Percentiles rank a stretch among this genome's conserved stretches.
Conservation (phyloP, 352 stramenopile genomes). For the Phytopythium cucurbitacearum region DNA sequence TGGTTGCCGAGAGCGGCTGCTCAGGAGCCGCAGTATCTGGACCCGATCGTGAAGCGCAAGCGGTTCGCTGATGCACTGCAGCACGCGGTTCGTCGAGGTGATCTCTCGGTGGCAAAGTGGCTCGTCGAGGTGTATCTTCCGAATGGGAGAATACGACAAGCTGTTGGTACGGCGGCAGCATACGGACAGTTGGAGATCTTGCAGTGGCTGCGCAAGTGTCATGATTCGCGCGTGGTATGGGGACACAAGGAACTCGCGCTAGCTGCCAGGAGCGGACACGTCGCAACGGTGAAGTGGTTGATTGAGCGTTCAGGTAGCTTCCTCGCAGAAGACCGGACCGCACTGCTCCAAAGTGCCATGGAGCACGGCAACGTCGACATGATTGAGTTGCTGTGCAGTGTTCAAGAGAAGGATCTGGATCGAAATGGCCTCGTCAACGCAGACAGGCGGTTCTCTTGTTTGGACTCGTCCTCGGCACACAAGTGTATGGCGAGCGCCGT, state of each 20-base stretch:
- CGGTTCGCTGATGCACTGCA: conserved; percentile 3
- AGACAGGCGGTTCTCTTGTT: not conserved
- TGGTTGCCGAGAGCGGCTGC: not conserved
- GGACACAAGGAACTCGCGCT: conserved; percentile 6
- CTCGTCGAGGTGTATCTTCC: conserved; percentile 7
- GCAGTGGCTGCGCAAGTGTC: conserved; percentile 18
- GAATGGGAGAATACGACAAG: conserved; percentile 18
- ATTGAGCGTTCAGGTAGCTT: not conserved
- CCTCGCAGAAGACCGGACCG: too few relatives aligned
- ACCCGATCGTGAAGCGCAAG: conserved; percentile 6
- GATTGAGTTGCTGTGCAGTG: too few relatives aligned
- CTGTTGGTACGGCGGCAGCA: conserved; percentile 21
- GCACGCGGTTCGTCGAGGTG: not conserved
- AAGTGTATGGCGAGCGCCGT: too few relatives aligned
- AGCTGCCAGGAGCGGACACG: conserved; percentile 2
- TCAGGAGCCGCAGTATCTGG: not conserved
- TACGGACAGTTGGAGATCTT: conserved; percentile 16
- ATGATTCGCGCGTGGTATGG: conserved; percentile 8
- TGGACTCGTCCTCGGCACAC: too few relatives aligned
- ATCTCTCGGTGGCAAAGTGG: conserved; percentile 1
- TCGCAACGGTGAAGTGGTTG: conserved; percentile 1
- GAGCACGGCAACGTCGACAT: too few relatives aligned
- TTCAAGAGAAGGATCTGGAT: too few relatives aligned
- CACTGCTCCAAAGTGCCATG: too few relatives aligned
- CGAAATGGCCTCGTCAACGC: not conserved